Conservation (phyloP, 1,139 yeast species). For the Pichia sp. region DNA sequence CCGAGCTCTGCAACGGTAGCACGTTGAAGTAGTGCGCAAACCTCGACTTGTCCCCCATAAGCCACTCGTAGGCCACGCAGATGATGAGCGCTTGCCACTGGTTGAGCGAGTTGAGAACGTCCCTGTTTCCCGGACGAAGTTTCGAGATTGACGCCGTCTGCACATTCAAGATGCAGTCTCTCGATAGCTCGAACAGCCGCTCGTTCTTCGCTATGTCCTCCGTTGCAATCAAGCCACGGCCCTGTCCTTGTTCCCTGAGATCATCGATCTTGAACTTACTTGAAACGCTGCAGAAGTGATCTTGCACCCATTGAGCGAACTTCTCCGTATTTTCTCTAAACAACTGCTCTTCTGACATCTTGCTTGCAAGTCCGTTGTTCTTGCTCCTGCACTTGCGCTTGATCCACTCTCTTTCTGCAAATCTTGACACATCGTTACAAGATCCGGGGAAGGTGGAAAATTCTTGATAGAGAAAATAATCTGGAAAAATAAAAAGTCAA, state of each 20-base stretch:
- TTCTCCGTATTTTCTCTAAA: slow-evolving; percentile 36
- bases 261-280: slow-evolving; percentile 59
- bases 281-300: slow-evolving; percentile 45
- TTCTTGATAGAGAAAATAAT: background rate
- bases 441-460: background rate
- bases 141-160: slow-evolving; percentile 48
- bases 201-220: slow-evolving; percentile 59
- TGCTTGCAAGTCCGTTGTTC: too few relatives aligned
- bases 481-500: background rate
- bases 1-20: slow-evolving; percentile 45
- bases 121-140: slow-evolving; percentile 36
- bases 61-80: slow-evolving; percentile 57
- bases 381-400: slow-evolving; percentile 1
- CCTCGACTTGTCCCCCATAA: slow-evolving; percentile 40
- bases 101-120: slow-evolving; percentile 41
- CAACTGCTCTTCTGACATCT: slow-evolving; percentile 2
- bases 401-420: too few relatives aligned
- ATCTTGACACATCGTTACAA: too few relatives aligned
- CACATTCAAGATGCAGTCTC: slow-evolving; percentile 52
- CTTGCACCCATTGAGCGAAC: slow-evolving; percentile 52
- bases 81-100: slow-evolving; percentile 80
- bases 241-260: slow-evolving; percentile 54
- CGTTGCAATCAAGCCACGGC: slow-evolving; percentile 71
- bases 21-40: slow-evolving; percentile 73
- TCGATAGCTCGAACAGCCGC: slow-evolving; percentile 64